phyloP scores from a whole-genome alignment of 1,139 yeast species.

The Zygosaccharomyces pseudobailii region DNA sequence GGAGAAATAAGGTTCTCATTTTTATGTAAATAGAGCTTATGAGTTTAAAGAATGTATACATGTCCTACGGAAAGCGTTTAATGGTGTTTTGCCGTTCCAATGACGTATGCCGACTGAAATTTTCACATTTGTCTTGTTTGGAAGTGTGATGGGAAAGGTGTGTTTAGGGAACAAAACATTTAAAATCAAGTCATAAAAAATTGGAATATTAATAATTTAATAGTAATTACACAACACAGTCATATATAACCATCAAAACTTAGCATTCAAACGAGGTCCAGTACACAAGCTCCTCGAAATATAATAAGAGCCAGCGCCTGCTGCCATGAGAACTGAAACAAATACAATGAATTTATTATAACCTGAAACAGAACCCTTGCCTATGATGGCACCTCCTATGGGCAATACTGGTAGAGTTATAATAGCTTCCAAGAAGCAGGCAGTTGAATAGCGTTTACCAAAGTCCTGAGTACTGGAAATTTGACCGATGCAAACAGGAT shows the following conservation, averaged over 20 bases:
- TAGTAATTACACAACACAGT: neutral
- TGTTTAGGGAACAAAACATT: no score
- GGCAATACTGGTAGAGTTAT: slow-evolving; percentile 46
- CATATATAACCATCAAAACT: slow-evolving; percentile 15
- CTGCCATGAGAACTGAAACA: slow-evolving; percentile 25
- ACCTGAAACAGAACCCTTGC: slow-evolving; percentile 31
- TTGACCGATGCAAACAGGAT: slow-evolving; percentile 50
- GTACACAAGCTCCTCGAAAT: slow-evolving; percentile 38
- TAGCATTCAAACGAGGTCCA: slow-evolving; percentile 28
- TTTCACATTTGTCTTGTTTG: no score
- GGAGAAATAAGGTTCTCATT: slow-evolving; percentile 15
- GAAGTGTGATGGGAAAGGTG: no score
- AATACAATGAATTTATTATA: slow-evolving; percentile 33
- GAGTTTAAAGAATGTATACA: neutral
- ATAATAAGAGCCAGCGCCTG: slow-evolving; percentile 26
- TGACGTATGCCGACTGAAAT: no score
- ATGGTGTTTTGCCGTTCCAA: no score
- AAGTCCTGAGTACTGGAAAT: slow-evolving; percentile 47
- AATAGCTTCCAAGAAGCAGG: slow-evolving; percentile 43
- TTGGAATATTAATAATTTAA: no score
- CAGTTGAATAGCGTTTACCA: slow-evolving; percentile 48
- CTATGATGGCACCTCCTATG: slow-evolving; percentile 48
- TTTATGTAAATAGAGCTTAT: neutral
- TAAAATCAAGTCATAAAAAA: no score
- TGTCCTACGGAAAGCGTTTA: no score